phyloP scores from a whole-genome alignment of 805 yeast species.

The Teunomyces gatunensis region DNA sequence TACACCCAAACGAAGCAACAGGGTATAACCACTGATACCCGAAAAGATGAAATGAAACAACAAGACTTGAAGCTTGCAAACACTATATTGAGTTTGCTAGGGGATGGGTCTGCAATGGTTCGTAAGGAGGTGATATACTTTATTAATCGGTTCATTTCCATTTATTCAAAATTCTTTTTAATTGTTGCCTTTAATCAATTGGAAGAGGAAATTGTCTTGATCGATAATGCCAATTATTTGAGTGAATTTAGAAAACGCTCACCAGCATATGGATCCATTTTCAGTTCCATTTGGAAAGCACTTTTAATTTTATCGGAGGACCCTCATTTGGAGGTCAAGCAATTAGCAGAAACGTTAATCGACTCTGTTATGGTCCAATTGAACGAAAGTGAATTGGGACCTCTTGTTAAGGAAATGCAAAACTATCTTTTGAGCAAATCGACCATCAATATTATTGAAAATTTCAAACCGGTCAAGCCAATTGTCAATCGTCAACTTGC shows the following conservation, averaged over 20 bases:
- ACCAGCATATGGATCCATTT: constrained; percentile 85
- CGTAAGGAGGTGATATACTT: constrained; percentile 80
- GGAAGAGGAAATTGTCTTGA: constrained; percentile 70
- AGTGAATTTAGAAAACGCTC: constrained; percentile 64
- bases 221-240: constrained; percentile 58
- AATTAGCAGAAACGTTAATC: constrained; percentile 67
- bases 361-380: constrained; percentile 68
- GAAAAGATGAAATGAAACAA: constrained; percentile 51
- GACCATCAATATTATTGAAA: constrained; percentile 36
- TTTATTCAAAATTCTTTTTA: constrained; percentile 69
- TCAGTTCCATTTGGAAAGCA: constrained; percentile 85
- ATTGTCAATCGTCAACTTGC: constrained; percentile 31
- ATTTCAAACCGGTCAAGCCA: constrained; percentile 40
- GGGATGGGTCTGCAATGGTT: constrained; percentile 89
- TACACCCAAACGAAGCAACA: constrained; percentile 9
- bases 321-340: constrained; percentile 79
- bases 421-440: constrained; percentile 55
- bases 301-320: constrained; percentile 78
- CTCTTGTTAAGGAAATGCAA: constrained; percentile 64
- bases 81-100: constrained; percentile 61
- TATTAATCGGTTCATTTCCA: constrained; percentile 68
- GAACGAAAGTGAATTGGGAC: constrained; percentile 63
- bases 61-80: constrained; percentile 72
- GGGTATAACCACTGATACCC: constrained; percentile 26
- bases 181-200: constrained; percentile 85